Base-by-base conservation (phyloP, 768 basidiomycete genomes). In the Daedalea quercina region DNA sequence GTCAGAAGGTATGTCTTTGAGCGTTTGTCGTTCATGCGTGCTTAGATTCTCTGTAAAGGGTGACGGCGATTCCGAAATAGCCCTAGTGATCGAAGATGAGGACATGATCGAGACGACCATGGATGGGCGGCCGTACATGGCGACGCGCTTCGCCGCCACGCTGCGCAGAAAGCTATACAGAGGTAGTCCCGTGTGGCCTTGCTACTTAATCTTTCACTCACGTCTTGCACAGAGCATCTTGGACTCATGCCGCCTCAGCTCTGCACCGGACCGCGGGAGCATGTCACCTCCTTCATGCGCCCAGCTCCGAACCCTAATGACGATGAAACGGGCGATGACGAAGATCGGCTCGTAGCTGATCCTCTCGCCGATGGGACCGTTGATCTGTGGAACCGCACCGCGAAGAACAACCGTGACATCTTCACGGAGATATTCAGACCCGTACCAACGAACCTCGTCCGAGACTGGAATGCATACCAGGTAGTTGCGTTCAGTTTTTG, bases 1-100 rank as follows among this genome's bases (percentile, higher is more conserved):
- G 83, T 50, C 90, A 91, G 69, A 85, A 79, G 77, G 85, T 79
- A 55, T 31, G 67, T 35, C 3, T 19, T 25, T 25, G 8, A 9
- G 11, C 33, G 2, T 24, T 20, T 25, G 26, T 48, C 9, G 3
- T 35, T 23, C 26, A 57, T 34, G 0, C 3, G 22, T n/a, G 4
- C 20, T 52, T 17, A 25, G 24, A 25, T 47, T 26, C 31, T 9
- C 9, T 41, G 9, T 20, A 1, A 52, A 87, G 83, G 94, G 94
- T 23, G 87, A 95, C 58, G 92, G 91, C 31, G 93, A 95, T 68
- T 95, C 92, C 1, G 96, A 98, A 70, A 95, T 97, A 57, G 90
- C 89, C 7, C 70, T 96, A 8, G 83, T 97, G 19, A 85, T 96
- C 26, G 94, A 98, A 68, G 95, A 99, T 61, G 70, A 76, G 0